Base-by-base conservation (phyloP, 768 basidiomycete genomes). In the Psilocybe cyanescens region DNA sequence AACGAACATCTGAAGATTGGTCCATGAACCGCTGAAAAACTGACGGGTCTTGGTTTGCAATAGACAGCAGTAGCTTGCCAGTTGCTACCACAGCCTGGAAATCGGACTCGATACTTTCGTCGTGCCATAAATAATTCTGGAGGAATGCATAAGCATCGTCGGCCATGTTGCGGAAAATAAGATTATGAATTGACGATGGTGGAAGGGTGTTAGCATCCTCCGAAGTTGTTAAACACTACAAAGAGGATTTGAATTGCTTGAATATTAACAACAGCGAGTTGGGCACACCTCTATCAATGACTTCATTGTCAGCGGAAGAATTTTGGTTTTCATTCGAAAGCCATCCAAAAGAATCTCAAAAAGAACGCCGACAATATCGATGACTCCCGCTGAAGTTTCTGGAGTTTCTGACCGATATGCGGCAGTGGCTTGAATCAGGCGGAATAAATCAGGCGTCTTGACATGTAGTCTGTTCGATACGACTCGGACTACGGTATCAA, bases 401-500 rank as follows among this genome's bases (percentile, higher is more conserved):
- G 73, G 70, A 16, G 61, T 48, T 33, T 77, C 81, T n/a, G 81
- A 77, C 60, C 79, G 79, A 14, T 81, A 65, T 12, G 74, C 75
- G 3, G 78, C 74, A 8, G 83, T 82, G 28, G 82, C 82, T 35
- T 81, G 67, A 28, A 90, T 72, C 0, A 90, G 72, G 4, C 76
- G 78, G 7, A 74, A 75, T 24, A 91, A 69, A 54, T 76, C 78
- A 28, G 70, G 63, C 3, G 74, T 70, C 8, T 75, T 74, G n/a
- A 89, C 78, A 46, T 72, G 67, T 11, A 86, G 79, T 56, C 88
- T 81, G 39, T 77, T 77, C 53, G 90, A 67, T 12, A 79, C 72
- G 2, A 81, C 78, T 49, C 89, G 79, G 19, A 92, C 73, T n/a
- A 86, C 75, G 3, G 81, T 84, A 62, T 91, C 89, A n/a, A 81